Base-by-base conservation (phyloP, 176 grass and related monocot genomes). In the Aegilops speltoides region DNA sequence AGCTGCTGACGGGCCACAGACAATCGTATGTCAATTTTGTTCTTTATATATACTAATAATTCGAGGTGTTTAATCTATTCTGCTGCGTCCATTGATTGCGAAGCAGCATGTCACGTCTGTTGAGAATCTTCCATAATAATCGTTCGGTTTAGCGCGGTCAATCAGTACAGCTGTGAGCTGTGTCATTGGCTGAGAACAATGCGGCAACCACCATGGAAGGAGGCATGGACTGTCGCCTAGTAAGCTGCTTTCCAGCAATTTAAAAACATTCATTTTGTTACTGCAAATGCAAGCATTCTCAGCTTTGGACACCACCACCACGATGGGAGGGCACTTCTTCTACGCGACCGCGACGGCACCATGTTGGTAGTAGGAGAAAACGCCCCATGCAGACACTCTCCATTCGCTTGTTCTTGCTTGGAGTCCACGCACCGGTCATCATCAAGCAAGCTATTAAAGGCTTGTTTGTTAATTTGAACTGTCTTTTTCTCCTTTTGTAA, bases 1-100 rank as follows among this genome's bases (percentile, higher is more conserved):
- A 81, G 77, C 60, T 61, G 45, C 79, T 67, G 84, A 68, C 34
- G 29, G 32, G 77, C 7, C 82, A 74, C 29, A 45, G 6, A 20
- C 68, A 48, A 40, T 73, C 2, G 15, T 7, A 8, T 10, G 22
- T 50, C 8, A 22, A 8, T 20, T 52, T 36, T 50, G 23, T n/a
- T 6, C 11, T 82, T 57, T 43, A 34, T 31, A 34, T 31, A 43
- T 2, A 81, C 61, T 32, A 4, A 4, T 50, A 5, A 8, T 50
- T 22, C 20, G 25, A 52, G 26, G 36, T 65, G 33, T 37, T 17
- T 20, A 32, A 15, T 69, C 33, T 41, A 19, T 77, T 19, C 66
- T 67, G 8, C 3, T 26, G 12, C 63, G 45, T 48, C 59, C 28
- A 61, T 36, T 38, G 37, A 20, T 41, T 50, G 33, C 32, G 0